Evolutionary conservation across 164 flowering plant genomes (phyloP), one percentile per base, ranked within the genome.

Genomic region (Piper betle): DNA sequence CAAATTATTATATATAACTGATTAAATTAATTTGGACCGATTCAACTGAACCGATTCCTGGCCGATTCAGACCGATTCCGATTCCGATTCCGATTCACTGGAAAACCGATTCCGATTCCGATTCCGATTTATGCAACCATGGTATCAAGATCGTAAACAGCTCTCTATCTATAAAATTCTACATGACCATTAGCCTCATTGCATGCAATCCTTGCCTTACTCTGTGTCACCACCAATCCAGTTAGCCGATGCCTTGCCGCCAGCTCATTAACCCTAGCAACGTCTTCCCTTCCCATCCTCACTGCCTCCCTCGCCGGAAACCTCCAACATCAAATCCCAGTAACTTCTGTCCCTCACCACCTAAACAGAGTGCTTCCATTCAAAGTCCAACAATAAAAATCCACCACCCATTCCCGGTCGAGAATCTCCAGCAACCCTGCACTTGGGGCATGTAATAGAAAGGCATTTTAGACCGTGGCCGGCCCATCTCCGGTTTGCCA

Each of bases 381-480:
- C 39, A 80, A 88, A 4, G 93, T 91, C 97, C 97, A 91, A 76
- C 99, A 94, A 69, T 88, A 91, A 67, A 91, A 63, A 71, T 94
- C n/a, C n/a, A n/a, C 99, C 38, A 79, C 91, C 99, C 96, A 91
- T 4, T 91, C 65, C 93, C 33, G 69, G 69, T 79, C 80, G 87
- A 94, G 81, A 43, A 91, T 77, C 76, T 91, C 97, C 33, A 94
- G 86, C 69, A 84, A 96, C 99, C 75, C 33, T 94, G 97, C 64
- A 91, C 84, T 64, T 91, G 97, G 63, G 99, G 99, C 91, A 94
- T 85, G 82, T 88, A 91, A 68, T 94, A 88, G 75, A 80, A 91
- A 2, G 97, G 99, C 67, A 88, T 65, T 0, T 71, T 74, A 37
- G 81, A 69, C 99, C 99, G 91, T 0, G 99, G 99, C 62, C 80